Evolutionary conservation across 2,329 filamentous ascomycete genomes (phyloP).

Genomic region (Botryotinia globosa): DNA sequence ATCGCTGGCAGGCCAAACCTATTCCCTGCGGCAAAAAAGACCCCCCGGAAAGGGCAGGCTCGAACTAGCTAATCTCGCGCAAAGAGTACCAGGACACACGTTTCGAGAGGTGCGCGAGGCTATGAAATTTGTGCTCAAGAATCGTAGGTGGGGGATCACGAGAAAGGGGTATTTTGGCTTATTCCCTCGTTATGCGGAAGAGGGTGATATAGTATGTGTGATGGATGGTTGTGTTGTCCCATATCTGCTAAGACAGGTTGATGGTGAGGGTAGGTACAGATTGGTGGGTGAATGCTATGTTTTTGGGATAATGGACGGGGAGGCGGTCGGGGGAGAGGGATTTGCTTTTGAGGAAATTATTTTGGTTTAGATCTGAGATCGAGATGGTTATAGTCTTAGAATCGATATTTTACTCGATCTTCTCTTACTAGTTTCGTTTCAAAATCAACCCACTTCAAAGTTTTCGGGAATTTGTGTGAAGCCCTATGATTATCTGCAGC

Average conservation of each 20-base stretch:
- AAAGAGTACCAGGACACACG: not conserved
- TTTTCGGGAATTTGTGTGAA: too few relatives aligned
- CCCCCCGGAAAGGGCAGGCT: not conserved
- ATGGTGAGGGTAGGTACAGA: not conserved
- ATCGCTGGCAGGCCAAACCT: not conserved
- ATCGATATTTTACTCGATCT: too few relatives aligned
- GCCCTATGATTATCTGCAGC: too few relatives aligned
- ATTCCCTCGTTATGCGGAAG: not conserved
- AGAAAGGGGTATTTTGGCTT: not conserved
- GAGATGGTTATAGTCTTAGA: too few relatives aligned
- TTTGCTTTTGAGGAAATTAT: not conserved
- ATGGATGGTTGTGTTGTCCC: not conserved
- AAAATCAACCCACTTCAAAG: too few relatives aligned
- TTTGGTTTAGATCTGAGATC: not conserved
- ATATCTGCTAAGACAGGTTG: not conserved
- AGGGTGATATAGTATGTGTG: not conserved
- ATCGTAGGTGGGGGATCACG: not conserved
- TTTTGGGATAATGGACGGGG: not conserved
- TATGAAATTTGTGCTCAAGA: not conserved
- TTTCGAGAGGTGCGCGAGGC: not conserved
- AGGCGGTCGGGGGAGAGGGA: not conserved
- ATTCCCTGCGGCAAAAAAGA: not conserved
- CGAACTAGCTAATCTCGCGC: not conserved
- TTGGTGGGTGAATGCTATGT: not conserved
- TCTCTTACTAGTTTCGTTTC: too few relatives aligned